Conservation (phyloP, 2,329 filamentous ascomycete genomes). For the Trichophyton verrucosum region DNA sequence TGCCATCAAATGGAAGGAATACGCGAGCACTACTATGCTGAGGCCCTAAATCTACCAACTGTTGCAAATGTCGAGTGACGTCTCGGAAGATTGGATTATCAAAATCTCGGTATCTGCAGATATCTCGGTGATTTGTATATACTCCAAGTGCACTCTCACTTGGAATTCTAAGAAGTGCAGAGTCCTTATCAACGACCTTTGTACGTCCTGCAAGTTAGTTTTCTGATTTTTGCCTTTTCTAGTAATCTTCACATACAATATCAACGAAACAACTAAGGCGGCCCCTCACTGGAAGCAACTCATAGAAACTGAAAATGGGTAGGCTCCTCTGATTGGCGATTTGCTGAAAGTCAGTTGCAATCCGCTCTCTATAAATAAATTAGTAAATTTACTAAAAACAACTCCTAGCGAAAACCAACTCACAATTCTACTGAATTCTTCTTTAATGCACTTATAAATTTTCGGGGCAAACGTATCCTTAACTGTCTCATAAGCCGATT, state of each 20-base stretch:
- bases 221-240: neutral
- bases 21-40: neutral
- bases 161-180: slow-evolving; percentile 1
- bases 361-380: neutral
- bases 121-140: slow-evolving; percentile 4
- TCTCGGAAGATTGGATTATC: neutral
- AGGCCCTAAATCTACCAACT: neutral
- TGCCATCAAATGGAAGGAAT: neutral
- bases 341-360: neutral
- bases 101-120: neutral
- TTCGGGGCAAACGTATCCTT: neutral
- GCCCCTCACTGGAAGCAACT: neutral
- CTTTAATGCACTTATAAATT: neutral
- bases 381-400: neutral
- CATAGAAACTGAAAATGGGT: neutral
- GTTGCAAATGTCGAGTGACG: neutral
- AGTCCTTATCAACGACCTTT: slow-evolving; percentile 6
- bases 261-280: neutral
- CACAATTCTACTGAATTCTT: neutral
- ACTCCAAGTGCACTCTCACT: neutral
- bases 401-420: neutral
- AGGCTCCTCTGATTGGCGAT: neutral
- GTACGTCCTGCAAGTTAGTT: neutral
- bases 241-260: neutral
- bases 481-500: neutral